A percentile compares a stretch with the other conserved stretches of the same genome.
phyloP scores from a whole-genome alignment of 768 basidiomycete species.

The Lactifluus subvellereus region DNA sequence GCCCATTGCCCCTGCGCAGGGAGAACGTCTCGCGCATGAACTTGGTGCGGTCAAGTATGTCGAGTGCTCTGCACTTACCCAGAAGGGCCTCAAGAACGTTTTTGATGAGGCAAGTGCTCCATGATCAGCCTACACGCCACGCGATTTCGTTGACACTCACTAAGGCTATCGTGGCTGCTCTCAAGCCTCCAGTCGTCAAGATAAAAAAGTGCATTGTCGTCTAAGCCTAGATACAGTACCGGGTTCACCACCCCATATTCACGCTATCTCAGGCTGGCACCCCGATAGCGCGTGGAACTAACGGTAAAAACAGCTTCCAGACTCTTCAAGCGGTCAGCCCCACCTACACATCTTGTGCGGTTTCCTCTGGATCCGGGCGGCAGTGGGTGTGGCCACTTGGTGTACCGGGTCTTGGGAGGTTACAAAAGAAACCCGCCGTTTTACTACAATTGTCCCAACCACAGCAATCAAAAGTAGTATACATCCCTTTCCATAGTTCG shows the following conservation, averaged over 20 bases:
- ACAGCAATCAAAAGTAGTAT: too few species aligned
- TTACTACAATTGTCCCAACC: too few species aligned
- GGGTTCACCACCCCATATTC: slow-evolving; percentile 21
- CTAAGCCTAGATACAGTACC: slow-evolving; percentile 41
- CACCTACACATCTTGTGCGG: too few species aligned
- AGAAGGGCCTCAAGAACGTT: slow-evolving; percentile 99
- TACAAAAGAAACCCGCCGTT: too few species aligned
- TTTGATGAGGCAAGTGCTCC: slow-evolving; percentile 86
- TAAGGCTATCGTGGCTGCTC: slow-evolving; percentile 96
- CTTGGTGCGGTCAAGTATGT: slow-evolving; percentile 98
- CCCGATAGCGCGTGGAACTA: too few species aligned
- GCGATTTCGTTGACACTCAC: not conserved
- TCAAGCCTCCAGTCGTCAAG: slow-evolving; percentile 91
- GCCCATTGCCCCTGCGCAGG: slow-evolving; percentile 81
- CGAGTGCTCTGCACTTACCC: slow-evolving; percentile 97
- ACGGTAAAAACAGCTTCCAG: not conserved
- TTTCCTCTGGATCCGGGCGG: too few species aligned
- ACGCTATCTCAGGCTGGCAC: slow-evolving; percentile 12
- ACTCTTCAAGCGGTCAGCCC: too few species aligned
- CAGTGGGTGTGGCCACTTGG: too few species aligned
- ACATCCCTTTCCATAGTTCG: too few species aligned
- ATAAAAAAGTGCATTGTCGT: slow-evolving; percentile 77
- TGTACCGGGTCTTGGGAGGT: too few species aligned
- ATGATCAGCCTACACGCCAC: not conserved
- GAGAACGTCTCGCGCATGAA: slow-evolving; percentile 93